Evolutionary conservation across 306 rosid species (phyloP), one percentile per base, ranked within the genome.

Genomic region (Trichosanthes truncata): DNA sequence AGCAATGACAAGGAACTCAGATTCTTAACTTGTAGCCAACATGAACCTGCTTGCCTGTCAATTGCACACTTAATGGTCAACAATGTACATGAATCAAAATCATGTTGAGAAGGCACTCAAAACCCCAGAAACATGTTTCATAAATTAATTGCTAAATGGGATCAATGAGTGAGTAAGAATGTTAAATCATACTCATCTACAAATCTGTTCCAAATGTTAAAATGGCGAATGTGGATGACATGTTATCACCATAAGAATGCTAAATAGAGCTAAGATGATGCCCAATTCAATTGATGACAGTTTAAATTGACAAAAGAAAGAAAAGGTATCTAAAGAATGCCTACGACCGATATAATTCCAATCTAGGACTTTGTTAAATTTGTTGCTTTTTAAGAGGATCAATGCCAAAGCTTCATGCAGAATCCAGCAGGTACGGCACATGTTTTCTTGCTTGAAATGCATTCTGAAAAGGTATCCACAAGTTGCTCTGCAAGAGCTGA

Each of bases 371-470:
- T 48, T 12, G n/a, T 49, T 74, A 48, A 74, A 73, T 73, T 48
- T 74, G 60, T 29, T 49, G 78, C 25, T 45, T 74, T 74, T 26
- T 17, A 45, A 26, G 38, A 49, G 15, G 61, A 20, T 89, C 87
- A 92, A 85, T 94, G 98, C 93, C 95, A 94, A 79, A 96, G 94
- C 89, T 91, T 91, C 97, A 91, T 87, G 87, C 99, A 96, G 85
- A 93, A 90, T 60, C 98, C 97, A 26, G 88, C 80, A 1, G 96
- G 91, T 79, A 91, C 98, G 68, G 76, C 84, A 33, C 93, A 84
- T 15, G 87, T 80, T 85, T 85, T 89, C 84, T 85, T 90, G 90
- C 96, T 82, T 17, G 98, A 90, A 83, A 96, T 83, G 60, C 87
- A 80, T 52, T 96, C 99, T 17, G 98, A 84, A 85, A 96, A 96